Percentiles rank a stretch among this genome's conserved stretches.
These are phyloP conservation scores for Fagopyrum homotropicum DNA, from an alignment of 148 eudicot genomes.

Conservation along the genomic window DNA sequence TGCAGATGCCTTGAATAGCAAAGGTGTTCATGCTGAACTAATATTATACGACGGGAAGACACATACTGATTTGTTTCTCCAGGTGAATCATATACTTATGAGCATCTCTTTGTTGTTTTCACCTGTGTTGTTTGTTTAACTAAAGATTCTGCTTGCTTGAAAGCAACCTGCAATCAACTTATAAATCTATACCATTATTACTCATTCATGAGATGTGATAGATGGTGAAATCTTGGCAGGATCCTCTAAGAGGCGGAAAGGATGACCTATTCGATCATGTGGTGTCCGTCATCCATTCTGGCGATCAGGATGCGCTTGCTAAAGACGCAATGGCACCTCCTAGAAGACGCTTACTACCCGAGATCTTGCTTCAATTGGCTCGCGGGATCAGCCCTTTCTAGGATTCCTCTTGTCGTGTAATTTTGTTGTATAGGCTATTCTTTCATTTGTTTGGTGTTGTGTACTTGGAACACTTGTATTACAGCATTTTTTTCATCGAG, in stretches of 20 bases:
- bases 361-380: slow-evolving; percentile 62
- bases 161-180: no score
- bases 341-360: slow-evolving; percentile 71
- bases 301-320: slow-evolving; percentile 71
- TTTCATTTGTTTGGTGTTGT: slow-evolving; percentile 10
- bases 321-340: slow-evolving; percentile 73
- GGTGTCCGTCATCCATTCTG: slow-evolving; percentile 53
- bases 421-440: slow-evolving; percentile 11
- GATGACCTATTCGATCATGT: slow-evolving; percentile 70
- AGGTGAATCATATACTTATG: slow-evolving; percentile 34
- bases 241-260: slow-evolving; percentile 89
- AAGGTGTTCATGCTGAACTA: slow-evolving; percentile 69
- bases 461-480: neutral
- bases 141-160: no score
- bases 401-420: slow-evolving; percentile 1
- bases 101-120: neutral
- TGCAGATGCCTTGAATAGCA: slow-evolving; percentile 53
- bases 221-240: slow-evolving; percentile 28
- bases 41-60: slow-evolving; percentile 72
- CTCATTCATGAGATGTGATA: slow-evolving; percentile 4
- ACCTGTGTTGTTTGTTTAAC: no score
- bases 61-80: slow-evolving; percentile 87
- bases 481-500: neutral
- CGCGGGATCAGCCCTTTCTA: slow-evolving; percentile 79
- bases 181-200: neutral